Conservation (phyloP, 2,329 filamentous ascomycete species). For the Dothiorella sarmentorum region DNA sequence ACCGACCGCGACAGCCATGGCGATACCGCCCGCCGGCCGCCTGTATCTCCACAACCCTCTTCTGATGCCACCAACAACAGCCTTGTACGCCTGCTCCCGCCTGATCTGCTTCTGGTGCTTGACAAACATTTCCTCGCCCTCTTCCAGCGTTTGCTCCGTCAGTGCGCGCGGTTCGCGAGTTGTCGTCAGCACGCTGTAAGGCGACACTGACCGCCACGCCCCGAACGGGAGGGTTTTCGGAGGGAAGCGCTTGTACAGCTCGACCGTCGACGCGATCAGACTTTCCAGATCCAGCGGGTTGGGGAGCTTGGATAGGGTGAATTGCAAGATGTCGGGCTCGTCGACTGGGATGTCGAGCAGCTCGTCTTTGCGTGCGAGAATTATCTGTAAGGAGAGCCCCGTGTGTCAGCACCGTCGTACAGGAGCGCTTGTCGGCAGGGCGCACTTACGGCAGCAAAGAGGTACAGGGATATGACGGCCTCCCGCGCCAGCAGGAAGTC, state of each 20-base stretch:
- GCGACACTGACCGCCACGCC: slow-evolving; percentile 70
- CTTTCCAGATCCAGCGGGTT: slow-evolving; percentile 74
- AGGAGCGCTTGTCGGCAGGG: background rate
- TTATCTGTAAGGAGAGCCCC: slow-evolving; percentile 56
- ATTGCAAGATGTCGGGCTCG: slow-evolving; percentile 90
- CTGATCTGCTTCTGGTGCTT: slow-evolving; percentile 70
- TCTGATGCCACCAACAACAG: slow-evolving; percentile 38
- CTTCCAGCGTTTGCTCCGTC: slow-evolving; percentile 55
- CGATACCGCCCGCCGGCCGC: slow-evolving; percentile 54
- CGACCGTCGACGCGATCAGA: slow-evolving; percentile 64
- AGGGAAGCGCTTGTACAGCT: slow-evolving; percentile 67
- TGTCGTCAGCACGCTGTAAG: slow-evolving; percentile 80
- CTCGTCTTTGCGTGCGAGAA: slow-evolving; percentile 74
- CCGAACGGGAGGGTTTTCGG: slow-evolving; percentile 63
- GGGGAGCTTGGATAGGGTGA: slow-evolving; percentile 78
- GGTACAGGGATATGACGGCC: slow-evolving; percentile 84
- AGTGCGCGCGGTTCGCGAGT: slow-evolving; percentile 55
- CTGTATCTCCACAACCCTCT: slow-evolving; percentile 61
- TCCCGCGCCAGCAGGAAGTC: slow-evolving; percentile 86
- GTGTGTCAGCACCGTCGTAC: slow-evolving; percentile 6
- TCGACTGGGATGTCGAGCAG: slow-evolving; percentile 79
- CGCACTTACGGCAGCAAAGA: slow-evolving; percentile 62
- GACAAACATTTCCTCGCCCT: slow-evolving; percentile 67
- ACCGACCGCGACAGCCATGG: slow-evolving; percentile 50
- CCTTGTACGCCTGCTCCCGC: slow-evolving; percentile 58